Base-by-base conservation (phyloP, 352 stramenopile genomes). In the Phytophthora meadii region DNA sequence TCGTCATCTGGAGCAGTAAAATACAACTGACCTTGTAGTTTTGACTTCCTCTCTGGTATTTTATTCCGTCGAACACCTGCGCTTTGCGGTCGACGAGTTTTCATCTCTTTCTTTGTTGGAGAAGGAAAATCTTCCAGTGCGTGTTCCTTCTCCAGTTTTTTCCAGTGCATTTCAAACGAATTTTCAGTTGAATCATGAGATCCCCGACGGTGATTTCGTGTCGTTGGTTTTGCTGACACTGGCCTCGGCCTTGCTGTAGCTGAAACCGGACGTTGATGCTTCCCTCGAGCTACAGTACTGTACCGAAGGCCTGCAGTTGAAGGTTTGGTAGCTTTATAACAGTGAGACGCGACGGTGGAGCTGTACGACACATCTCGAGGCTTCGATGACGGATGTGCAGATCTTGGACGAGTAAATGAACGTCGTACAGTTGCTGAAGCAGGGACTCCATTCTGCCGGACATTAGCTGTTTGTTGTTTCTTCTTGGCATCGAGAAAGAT, bases 401-500 rank as follows among this genome's bases (percentile, higher is more conserved):
- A 89, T 59, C 65, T 64, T 19, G 77, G 77, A 15, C 79, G 69
- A 27, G 47, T 44, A 17, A 54, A 14, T 42, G 50, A 24, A 19
- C 37, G 61, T 17, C 41, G 46, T 12, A 24, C 55, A 17, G 30
- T 57, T 9, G 47, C 27, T 15, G 54, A 47, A 60, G 50, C 42
- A 22, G 54, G 51, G 9, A 71, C 58, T 4, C 67, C 67, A 27
- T 75, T 58, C 36, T 73, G 47, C 44, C 59, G 47, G 37, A 70
- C 39, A 24, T 67, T 66, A 5, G 54, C 48, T 5, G 55, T 64
- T 52, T 86, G 65, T 27, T 85, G 69, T 49, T 91, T 89, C 50
- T 72, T 74, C 68, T 88, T 94, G 1, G 86, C 83, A 39, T 88
- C 81, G 10, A 78, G 47, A 34, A 92, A 90, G n/a, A 88, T 89